phyloP scores from a whole-genome alignment of 2,329 filamentous ascomycete species.

The Nakataea oryzae region DNA sequence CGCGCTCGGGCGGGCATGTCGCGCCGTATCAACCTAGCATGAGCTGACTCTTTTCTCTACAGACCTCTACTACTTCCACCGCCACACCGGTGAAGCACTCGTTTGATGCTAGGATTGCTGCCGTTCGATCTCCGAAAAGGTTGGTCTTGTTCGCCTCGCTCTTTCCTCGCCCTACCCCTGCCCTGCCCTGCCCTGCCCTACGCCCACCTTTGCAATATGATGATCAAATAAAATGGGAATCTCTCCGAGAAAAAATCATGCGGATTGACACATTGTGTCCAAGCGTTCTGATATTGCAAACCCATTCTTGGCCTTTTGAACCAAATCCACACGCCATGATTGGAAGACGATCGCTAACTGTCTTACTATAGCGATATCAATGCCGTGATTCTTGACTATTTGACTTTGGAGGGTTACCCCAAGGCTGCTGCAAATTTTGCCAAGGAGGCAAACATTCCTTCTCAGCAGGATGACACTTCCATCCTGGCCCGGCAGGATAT shows the following conservation, averaged over 20 bases:
- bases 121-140: slow-evolving; percentile 83
- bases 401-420: slow-evolving; percentile 91
- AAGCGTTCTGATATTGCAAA: slow-evolving; percentile 17
- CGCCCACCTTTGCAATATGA: slow-evolving; percentile 37
- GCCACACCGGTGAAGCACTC: slow-evolving; percentile 59
- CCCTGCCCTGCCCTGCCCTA: slow-evolving; percentile 11
- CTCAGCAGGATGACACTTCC: slow-evolving; percentile 59
- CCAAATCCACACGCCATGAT: too few species aligned
- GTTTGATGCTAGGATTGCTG: slow-evolving; percentile 74
- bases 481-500: slow-evolving; percentile 76
- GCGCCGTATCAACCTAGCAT: not conserved
- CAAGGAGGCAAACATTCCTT: slow-evolving; percentile 78
- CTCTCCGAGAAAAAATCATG: slow-evolving; percentile 94
- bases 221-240: slow-evolving; percentile 98
- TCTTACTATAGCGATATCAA: slow-evolving; percentile 71
- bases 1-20: not conserved
- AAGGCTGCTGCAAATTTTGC: slow-evolving; percentile 89
- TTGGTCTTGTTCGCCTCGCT: slow-evolving; percentile 26
- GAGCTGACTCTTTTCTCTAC: slow-evolving; percentile 3
- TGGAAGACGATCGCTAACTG: not conserved
- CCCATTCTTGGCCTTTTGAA: not conserved
- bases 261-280: slow-evolving; percentile 78
- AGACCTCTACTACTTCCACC: slow-evolving; percentile 65
- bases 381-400: slow-evolving; percentile 87
- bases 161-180: slow-evolving; percentile 8